phyloP scores from a whole-genome alignment of 2,329 filamentous ascomycete genomes.

The Aureobasidium namibiae region DNA sequence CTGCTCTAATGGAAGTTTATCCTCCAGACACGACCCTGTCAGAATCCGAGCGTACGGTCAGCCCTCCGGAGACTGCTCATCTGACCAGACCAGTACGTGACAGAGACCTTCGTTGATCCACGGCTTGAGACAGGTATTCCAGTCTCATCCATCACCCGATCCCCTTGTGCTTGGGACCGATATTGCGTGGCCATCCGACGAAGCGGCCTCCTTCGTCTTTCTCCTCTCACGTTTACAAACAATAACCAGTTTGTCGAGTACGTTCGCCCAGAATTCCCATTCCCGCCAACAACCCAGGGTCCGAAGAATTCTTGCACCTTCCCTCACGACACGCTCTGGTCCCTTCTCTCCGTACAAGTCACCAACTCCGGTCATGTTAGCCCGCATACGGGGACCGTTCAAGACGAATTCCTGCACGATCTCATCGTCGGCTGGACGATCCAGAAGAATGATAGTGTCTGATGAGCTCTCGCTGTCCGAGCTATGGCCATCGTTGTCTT shows the following conservation, averaged over 20 bases:
- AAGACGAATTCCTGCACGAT: slow-evolving; percentile 49
- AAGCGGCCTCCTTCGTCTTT: not conserved
- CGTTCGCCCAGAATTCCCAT: not conserved
- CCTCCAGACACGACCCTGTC: too few species aligned
- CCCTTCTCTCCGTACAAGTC: slow-evolving; percentile 36
- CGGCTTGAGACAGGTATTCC: too few species aligned
- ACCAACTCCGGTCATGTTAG: slow-evolving; percentile 45
- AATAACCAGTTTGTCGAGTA: not conserved
- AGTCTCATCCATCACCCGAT: too few species aligned
- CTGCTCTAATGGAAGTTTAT: too few species aligned
- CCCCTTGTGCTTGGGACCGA: not conserved
- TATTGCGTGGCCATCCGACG: not conserved
- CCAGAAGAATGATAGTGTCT: slow-evolving; percentile 26
- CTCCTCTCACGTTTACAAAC: not conserved
- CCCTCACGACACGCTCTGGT: slow-evolving; percentile 29
- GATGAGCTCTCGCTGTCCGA: not conserved
- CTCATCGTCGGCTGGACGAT: slow-evolving; percentile 50
- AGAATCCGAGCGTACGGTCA: too few species aligned
- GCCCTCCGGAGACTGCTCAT: not conserved
- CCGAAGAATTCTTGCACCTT: slow-evolving; percentile 32
- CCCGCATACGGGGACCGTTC: slow-evolving; percentile 42
- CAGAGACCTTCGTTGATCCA: too few species aligned
- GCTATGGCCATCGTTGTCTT: not conserved
- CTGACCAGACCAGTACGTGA: not conserved
- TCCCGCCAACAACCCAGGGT: slow-evolving; percentile 18